Evolutionary conservation across 345 rosid genomes (phyloP), one percentile per base, ranked within the genome.

Genomic region (Euphorbia tirucalli): DNA sequence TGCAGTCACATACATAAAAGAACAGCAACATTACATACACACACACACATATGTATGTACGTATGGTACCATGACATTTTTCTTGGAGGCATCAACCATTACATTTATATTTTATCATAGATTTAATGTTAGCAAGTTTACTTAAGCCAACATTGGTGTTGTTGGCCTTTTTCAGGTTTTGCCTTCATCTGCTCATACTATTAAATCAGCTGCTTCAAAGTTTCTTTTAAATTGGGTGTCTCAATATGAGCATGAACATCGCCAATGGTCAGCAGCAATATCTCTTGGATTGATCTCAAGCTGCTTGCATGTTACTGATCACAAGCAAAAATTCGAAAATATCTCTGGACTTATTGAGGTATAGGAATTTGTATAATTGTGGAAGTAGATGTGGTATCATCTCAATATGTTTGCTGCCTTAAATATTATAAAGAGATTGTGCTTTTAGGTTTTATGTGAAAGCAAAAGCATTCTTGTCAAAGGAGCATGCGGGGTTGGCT

Each of bases 401-500:
- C 60, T 30, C 8, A 50, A 35, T 24, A 1, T 32, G 32, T 46
- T 1, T 24, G 19, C 35, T 18, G n/a, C 16, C n/a, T 57, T 28
- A 14, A 58, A 28, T 22, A 64, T 71, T 21, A 70, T 52, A 65
- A 59, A 65, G 39, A 48, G 22, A 54, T 57, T 35, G 73, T 79
- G 79, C 65, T 78, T 73, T 74, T 83, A 91, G 98, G 97, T 91
- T 78, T 86, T 94, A 79, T 78, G 85, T 86, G 70, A 77, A 71
- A 90, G 96, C 82, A 91, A 83, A 85, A 94, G 92, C 82, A 76
- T 80, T 73, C 90, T 91, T 68, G 95, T 91, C 62, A 94, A 84
- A 85, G 98, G 98, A 79, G 93, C 97, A 31, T 94, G 96, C 79
- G 98, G 90, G 50, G 72, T 94, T 84, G 94, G 97, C 80, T 84